Evolutionary conservation across 208 protist genomes (phyloP).

Genomic region (Trypanosoma lewisi): DNA sequence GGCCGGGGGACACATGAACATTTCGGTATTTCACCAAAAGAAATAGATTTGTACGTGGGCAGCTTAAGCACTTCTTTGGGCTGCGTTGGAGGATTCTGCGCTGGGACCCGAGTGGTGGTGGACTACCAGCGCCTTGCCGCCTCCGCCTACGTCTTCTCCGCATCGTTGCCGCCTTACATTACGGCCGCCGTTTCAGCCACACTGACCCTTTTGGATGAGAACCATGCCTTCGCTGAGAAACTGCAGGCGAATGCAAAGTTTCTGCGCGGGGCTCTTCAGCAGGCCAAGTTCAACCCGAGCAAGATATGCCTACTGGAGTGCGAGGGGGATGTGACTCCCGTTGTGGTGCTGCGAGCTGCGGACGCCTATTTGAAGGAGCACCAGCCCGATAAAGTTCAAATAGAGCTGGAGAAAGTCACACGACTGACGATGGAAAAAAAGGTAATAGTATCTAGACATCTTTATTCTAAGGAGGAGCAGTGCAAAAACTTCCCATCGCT

Average conservation of each 20-base stretch:
- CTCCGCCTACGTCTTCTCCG: conserved; percentile 96
- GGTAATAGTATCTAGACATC: conserved; percentile 63
- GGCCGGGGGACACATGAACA: conserved; percentile 95
- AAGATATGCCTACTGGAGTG: conserved; percentile 68
- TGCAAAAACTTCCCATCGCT: conserved; percentile 52
- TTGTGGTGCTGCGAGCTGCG: conserved; percentile 53
- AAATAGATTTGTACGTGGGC: conserved; percentile 88
- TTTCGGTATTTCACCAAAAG: conserved; percentile 74
- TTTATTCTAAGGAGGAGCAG: conserved; percentile 66
- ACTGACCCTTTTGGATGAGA: conserved; percentile 72
- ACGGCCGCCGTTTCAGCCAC: conserved; percentile 74
- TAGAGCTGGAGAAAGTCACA: conserved; percentile 60
- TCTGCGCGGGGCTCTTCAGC: conserved; percentile 47
- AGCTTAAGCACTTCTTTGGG: conserved; percentile 88
- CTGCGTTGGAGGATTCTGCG: conserved; percentile 95
- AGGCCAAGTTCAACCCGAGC: conserved; percentile 40
- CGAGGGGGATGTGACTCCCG: conserved; percentile 61
- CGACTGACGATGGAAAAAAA: conserved; percentile 38
- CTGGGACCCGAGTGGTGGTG: conserved; percentile 79
- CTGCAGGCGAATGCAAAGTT: conserved; percentile 51
- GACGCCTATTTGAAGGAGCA: conserved; percentile 41
- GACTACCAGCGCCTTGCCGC: conserved; percentile 93
- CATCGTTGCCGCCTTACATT: conserved; percentile 95
- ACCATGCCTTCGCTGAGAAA: conserved; percentile 34
- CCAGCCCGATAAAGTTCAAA: conserved; percentile 42